Conservation (phyloP, 2,329 filamentous ascomycete species). For the Paecilomyces variotii region DNA sequence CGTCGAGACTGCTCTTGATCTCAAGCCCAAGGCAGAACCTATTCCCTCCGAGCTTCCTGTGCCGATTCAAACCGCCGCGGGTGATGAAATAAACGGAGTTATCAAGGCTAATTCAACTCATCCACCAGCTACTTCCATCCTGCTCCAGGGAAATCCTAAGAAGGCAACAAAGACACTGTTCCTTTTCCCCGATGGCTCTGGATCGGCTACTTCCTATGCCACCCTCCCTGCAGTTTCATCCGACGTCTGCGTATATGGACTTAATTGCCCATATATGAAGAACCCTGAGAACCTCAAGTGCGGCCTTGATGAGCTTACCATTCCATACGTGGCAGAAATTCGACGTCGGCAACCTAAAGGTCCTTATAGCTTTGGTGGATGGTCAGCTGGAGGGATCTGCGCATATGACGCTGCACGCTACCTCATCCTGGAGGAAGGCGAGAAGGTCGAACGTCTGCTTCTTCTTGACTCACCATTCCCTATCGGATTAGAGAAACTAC, state of each 20-base stretch:
- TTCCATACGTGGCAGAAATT: conserved; percentile 36
- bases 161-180: conserved; percentile 35
- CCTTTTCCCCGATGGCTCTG: conserved; percentile 39
- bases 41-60: conserved; percentile 5
- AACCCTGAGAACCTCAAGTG: conserved; percentile 27
- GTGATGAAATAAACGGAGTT: conserved; percentile 13
- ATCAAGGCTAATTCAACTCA: conserved; percentile 13
- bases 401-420: conserved; percentile 60
- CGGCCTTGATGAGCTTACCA: conserved; percentile 28
- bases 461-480: conserved; percentile 62
- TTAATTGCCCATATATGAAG: conserved; percentile 39
- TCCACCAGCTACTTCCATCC: conserved; percentile 34
- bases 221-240: conserved; percentile 33
- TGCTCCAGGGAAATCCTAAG: conserved; percentile 36
- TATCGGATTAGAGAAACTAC: conserved; percentile 60
- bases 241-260: conserved; percentile 35
- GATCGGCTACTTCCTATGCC: conserved; percentile 40
- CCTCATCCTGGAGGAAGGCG: conserved; percentile 47
- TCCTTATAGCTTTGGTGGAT: conserved; percentile 61
- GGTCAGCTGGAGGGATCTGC: conserved; percentile 69
- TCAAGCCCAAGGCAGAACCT: conserved; percentile 27
- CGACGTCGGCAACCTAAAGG: conserved; percentile 40
- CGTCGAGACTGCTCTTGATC: conserved; percentile 29
- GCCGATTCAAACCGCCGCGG: conserved; percentile 15
- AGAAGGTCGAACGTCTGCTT: conserved; percentile 52